These are phyloP conservation scores for Claviceps fusiformis DNA, from an alignment of 2,329 filamentous ascomycete genomes.

Conservation along the genomic window DNA sequence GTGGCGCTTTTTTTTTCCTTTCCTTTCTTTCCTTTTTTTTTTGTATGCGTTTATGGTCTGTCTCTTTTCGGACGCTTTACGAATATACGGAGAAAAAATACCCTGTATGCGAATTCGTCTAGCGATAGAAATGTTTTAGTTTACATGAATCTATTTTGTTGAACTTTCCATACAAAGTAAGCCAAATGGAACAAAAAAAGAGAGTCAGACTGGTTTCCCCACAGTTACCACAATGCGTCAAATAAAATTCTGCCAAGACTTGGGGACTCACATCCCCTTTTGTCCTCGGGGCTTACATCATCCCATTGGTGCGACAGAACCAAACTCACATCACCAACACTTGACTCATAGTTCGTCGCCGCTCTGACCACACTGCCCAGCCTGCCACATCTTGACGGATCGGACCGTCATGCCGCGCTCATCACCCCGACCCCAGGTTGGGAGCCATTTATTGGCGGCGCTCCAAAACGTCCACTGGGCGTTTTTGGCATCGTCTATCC, in stretches of 20 bases:
- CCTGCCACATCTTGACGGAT: conserved; percentile 34
- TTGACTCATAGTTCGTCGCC: background rate
- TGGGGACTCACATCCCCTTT: background rate
- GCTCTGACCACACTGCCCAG: conserved; percentile 9
- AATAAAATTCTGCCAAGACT: background rate
- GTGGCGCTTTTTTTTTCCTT: background rate
- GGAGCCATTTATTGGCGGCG: conserved; percentile 26
- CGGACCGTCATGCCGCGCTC: conserved; percentile 31
- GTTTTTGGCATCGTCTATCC: conserved; percentile 27
- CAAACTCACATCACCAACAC: background rate
- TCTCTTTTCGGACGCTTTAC: background rate
- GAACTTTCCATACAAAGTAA: background rate
- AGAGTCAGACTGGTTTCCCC: background rate
- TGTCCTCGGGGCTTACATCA: background rate
- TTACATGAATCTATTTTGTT: background rate
- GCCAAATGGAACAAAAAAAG: background rate
- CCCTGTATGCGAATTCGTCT: background rate
- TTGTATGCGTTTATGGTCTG: background rate
- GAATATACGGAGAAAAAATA: background rate
- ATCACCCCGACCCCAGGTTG: conserved; percentile 31
- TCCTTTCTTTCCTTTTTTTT: background rate
- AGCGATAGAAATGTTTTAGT: background rate
- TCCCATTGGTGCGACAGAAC: background rate
- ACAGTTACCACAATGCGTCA: background rate
- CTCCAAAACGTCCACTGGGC: conserved; percentile 29